Evolutionary conservation across 495 filamentous ascomycete species (phyloP), one percentile per base, ranked within the genome.

Genomic region (Aspergillus cristatus): DNA sequence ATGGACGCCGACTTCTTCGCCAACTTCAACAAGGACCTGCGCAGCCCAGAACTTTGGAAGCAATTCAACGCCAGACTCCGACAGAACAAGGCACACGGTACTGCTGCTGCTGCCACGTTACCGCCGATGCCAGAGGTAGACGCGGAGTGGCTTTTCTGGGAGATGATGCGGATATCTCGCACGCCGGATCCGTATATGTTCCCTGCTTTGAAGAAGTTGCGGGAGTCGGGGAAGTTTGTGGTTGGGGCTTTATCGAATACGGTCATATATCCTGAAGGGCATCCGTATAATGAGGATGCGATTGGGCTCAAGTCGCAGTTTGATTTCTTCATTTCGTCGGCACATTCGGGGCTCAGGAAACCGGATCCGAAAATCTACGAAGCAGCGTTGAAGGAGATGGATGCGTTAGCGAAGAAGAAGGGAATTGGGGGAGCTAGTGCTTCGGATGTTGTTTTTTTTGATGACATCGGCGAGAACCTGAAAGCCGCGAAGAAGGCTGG

Each of bases 381-480:
- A 45, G 65, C 81, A 32, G 82, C 88, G 6, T 45, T 95, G 34
- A 52, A 68, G 33, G 65, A 75, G 53, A 67, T 87, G 46, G 60
- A 82, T 49, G 65, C 68, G 43, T 71, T 72, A 41, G 74, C 76
- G n/a, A 66, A 62, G 57, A 59, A 60, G 36, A 67, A 55, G 42
- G 74, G 72, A 10, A 63, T 73, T 58, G 50, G 69, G 1, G 75
- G 71, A 1, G 60, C 88, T 0, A 60, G 60, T 42, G 61, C 83
- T 0, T 69, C 65, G 7, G 84, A 96, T 36, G 63, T 94, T 32
- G 65, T 94, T 13, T 97, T 98, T 58, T 57, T 96, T 34, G 91
- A 98, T 67, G 91, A 98, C 60, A 97, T 98, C 53, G 91, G 91
- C 0, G 77, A 84, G 65, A 98, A 98, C 56, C 57, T 96, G 47